These are phyloP conservation scores for Areca catechu DNA, from an alignment of 176 grass and related monocot species.

Conservation along the genomic window DNA sequence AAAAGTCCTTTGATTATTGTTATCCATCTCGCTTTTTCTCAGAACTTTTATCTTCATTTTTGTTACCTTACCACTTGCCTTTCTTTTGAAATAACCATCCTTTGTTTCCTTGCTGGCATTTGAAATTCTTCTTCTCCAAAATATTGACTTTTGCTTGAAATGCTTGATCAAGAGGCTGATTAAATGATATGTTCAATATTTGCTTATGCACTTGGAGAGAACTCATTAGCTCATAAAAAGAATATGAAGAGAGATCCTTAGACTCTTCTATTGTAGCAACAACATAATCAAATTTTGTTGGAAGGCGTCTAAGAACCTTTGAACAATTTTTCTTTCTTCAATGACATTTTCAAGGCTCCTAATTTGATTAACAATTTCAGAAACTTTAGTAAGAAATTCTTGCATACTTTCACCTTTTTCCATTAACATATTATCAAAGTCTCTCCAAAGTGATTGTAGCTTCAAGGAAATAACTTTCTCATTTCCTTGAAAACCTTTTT, in stretches of 20 bases:
- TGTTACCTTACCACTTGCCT: neutral
- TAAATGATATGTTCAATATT: neutral
- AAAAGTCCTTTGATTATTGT: neutral
- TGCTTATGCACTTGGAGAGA: constrained; percentile 5
- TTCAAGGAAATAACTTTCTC: neutral
- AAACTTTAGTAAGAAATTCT: neutral
- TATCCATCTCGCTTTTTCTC: neutral
- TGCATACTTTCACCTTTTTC: neutral
- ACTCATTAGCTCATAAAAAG: neutral
- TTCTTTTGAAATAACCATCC: too few relatives aligned
- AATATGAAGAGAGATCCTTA: neutral
- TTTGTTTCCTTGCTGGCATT: too few relatives aligned
- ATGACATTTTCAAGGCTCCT: neutral
- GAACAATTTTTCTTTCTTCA: neutral
- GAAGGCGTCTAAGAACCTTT: neutral
- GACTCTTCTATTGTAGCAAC: constrained; percentile 1
- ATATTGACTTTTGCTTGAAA: neutral
- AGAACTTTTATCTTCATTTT: neutral
- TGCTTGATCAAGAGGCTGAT: neutral
- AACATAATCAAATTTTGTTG: constrained; percentile 4
- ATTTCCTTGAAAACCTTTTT: neutral
- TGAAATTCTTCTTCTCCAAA: neutral
- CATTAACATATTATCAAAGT: neutral
- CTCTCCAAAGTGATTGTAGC: neutral
- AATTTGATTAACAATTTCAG: neutral